Conservation (phyloP, 768 basidiomycete species). For the Suillus spraguei region DNA sequence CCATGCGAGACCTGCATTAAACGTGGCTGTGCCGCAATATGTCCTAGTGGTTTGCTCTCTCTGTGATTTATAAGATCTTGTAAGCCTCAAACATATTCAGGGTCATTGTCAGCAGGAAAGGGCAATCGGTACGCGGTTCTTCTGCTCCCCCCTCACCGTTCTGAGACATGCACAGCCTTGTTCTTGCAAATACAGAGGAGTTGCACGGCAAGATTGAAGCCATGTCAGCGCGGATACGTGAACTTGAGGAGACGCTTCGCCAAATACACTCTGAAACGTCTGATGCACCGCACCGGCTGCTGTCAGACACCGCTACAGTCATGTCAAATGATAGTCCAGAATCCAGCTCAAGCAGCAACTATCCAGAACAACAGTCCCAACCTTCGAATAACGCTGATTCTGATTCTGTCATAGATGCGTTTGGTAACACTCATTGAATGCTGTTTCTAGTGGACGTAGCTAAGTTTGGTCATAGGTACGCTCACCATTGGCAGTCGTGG, state of each 20-base stretch:
- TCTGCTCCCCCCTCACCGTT: background rate
- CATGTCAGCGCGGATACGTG: slow-evolving; percentile 55
- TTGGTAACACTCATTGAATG: slow-evolving; percentile 35
- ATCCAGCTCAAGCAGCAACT: slow-evolving; percentile 17
- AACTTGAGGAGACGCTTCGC: slow-evolving; percentile 61
- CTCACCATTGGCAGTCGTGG: slow-evolving; percentile 57
- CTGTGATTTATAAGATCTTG: slow-evolving; percentile 13
- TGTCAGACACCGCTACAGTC: slow-evolving; percentile 32
- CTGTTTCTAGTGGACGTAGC: background rate
- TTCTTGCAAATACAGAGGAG: slow-evolving; percentile 71
- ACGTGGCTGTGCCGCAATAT: slow-evolving; percentile 73
- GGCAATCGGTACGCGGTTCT: slow-evolving; percentile 48
- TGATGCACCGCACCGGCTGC: slow-evolving; percentile 51
- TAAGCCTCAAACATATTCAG: slow-evolving; percentile 29
- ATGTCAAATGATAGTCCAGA: slow-evolving; percentile 28
- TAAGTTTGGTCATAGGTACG: slow-evolving; percentile 44
- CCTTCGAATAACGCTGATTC: slow-evolving; percentile 33
- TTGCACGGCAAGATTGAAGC: slow-evolving; percentile 66
- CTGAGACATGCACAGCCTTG: slow-evolving; percentile 39
- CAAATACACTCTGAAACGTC: slow-evolving; percentile 50
- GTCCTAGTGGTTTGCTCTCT: slow-evolving; percentile 62
- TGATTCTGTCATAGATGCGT: slow-evolving; percentile 50
- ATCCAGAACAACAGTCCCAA: slow-evolving; percentile 9
- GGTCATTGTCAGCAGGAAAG: slow-evolving; percentile 58
- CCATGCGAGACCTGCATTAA: slow-evolving; percentile 81